A percentile compares a stretch with the other conserved stretches of the same genome.
These are phyloP conservation scores for Dipteronia sinensis DNA, from an alignment of 345 rosid genomes.

Conservation along the genomic window DNA sequence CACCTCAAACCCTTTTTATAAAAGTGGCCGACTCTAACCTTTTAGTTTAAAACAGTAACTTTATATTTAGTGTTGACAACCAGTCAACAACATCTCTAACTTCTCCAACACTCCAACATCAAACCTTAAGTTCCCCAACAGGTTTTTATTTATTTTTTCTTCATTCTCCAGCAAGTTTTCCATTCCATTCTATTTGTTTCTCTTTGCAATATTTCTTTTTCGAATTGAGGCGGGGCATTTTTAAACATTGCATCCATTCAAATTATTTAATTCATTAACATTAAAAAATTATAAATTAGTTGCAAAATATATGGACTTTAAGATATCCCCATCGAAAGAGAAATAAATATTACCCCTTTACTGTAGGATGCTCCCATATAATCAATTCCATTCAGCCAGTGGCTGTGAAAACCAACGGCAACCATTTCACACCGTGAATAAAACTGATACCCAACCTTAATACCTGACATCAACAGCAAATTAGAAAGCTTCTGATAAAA, in stretches of 20 bases:
- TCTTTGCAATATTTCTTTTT: too few species aligned
- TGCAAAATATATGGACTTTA: background rate
- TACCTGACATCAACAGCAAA: constrained; percentile 50
- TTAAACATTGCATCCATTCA: background rate
- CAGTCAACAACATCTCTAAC: too few species aligned
- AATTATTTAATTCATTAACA: background rate
- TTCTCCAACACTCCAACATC: too few species aligned
- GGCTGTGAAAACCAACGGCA: constrained; percentile 83
- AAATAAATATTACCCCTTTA: constrained; percentile 45
- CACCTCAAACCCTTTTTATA: too few species aligned
- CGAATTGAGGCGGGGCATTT: too few species aligned
- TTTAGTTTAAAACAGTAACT: too few species aligned
- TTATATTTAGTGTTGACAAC: too few species aligned
- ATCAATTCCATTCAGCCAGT: constrained; percentile 96
- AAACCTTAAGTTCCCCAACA: too few species aligned
- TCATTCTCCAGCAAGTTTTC: too few species aligned
- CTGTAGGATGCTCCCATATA: constrained; percentile 65
- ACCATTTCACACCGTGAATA: constrained; percentile 95
- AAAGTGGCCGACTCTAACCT: too few species aligned
- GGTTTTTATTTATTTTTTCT: too few species aligned
- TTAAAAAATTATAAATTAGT: background rate
- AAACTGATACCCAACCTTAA: constrained; percentile 83
- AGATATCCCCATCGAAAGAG: background rate
- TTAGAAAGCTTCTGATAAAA: background rate
- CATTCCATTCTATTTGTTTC: too few species aligned